A percentile compares a stretch with the other conserved stretches of the same genome.
Conservation (phyloP, 805 yeast genomes). For the Helenozyma rhizophorensis region DNA sequence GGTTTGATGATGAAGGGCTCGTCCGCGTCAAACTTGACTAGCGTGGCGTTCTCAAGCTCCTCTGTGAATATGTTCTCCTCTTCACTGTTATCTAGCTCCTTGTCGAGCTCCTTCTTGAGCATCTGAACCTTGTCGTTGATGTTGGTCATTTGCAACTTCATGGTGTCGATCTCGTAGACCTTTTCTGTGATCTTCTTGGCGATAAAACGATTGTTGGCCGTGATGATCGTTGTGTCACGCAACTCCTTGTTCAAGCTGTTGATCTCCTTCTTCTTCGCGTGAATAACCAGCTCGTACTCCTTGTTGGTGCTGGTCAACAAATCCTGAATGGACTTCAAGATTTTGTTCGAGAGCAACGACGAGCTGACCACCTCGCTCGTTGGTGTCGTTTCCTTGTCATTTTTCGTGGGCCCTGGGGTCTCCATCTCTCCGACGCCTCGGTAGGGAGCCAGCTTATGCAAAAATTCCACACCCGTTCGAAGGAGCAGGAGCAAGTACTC, state of each 20-base stretch:
- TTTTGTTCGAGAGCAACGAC: conserved; percentile 23
- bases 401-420: not conserved
- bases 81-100: too few relatives aligned
- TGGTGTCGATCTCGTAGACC: conserved; percentile 41
- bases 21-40: conserved; percentile 73
- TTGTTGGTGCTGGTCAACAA: conserved; percentile 32
- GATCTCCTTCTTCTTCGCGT: conserved; percentile 33
- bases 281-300: conserved; percentile 36
- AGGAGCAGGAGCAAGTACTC: conserved; percentile 32
- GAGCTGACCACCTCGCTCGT: conserved; percentile 11
- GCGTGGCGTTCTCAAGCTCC: conserved; percentile 56
- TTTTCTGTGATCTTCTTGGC: conserved; percentile 35
- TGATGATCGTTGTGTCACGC: conserved; percentile 37
- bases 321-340: conserved; percentile 37
- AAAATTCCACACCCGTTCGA: conserved; percentile 30
- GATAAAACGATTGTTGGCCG: conserved; percentile 39
- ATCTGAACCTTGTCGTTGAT: conserved; percentile 32
- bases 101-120: conserved; percentile 20
- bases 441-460: conserved; percentile 20
- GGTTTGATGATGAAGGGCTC: conserved; percentile 78
- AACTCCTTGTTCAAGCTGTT: conserved; percentile 30
- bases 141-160: conserved; percentile 44
- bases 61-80: conserved; percentile 7
- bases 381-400: conserved; percentile 4
- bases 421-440: conserved; percentile 9